Conservation (phyloP, 352 stramenopile species). For the Globisporangium camurandrum region DNA sequence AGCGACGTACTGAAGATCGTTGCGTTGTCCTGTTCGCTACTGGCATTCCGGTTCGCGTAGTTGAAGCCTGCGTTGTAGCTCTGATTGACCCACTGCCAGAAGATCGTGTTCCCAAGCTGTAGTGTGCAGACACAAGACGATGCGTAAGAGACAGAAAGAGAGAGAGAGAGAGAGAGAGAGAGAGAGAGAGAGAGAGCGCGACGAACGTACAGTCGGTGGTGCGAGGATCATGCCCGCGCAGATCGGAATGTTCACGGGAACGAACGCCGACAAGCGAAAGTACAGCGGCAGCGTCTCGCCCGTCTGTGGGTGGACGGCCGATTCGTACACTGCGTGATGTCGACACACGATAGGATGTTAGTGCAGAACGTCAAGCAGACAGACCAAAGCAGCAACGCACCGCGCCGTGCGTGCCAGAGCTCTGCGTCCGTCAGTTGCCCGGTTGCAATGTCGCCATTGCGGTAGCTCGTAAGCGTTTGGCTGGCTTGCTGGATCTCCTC, state of each 20-base stretch:
- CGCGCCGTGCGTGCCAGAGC: slow-evolving; percentile 69
- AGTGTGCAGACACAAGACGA: neutral
- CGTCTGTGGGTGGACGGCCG: slow-evolving; percentile 76
- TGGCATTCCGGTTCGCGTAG: slow-evolving; percentile 85
- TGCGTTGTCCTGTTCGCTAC: slow-evolving; percentile 63
- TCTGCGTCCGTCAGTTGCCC: slow-evolving; percentile 49
- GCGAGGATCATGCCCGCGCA: slow-evolving; percentile 81
- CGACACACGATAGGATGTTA: too few relatives aligned
- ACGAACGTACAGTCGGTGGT: slow-evolving; percentile 42
- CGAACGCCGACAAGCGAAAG: slow-evolving; percentile 79
- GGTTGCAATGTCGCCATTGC: slow-evolving; percentile 33
- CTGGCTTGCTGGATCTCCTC: slow-evolving; percentile 54
- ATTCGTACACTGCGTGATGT: slow-evolving; percentile 55
- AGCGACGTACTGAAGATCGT: slow-evolving; percentile 61
- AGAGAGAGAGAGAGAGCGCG: neutral
- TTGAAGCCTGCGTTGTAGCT: slow-evolving; percentile 88
- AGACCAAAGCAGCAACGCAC: slow-evolving; percentile 17
- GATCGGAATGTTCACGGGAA: slow-evolving; percentile 85
- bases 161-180: neutral
- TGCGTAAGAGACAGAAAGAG: neutral
- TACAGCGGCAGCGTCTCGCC: slow-evolving; percentile 54
- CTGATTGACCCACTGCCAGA: slow-evolving; percentile 88
- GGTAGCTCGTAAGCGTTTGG: slow-evolving; percentile 47
- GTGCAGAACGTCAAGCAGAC: neutral
- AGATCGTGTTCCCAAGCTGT: slow-evolving; percentile 70